Conservation (phyloP, 73 alveolate genomes). For the Stentor coeruleus region DNA sequence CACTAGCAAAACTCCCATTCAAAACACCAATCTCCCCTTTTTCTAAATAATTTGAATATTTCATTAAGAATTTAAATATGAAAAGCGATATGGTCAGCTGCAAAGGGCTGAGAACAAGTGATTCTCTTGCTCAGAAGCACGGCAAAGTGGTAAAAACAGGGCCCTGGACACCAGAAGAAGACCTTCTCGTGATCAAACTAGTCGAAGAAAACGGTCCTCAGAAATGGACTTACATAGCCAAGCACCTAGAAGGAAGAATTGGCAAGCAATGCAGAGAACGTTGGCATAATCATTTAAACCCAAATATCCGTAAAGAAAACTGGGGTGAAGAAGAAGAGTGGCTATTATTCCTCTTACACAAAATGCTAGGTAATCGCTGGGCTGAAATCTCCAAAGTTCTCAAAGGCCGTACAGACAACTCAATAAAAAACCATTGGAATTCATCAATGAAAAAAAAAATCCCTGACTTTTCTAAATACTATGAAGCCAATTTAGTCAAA, state of each 20-base stretch:
- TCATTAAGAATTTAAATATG: no score
- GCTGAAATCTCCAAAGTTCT: slow-evolving; percentile 89
- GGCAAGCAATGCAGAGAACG: slow-evolving; percentile 99
- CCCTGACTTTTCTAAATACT: slow-evolving; percentile 5
- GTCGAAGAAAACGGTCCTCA: slow-evolving; percentile 96
- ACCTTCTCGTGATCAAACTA: slow-evolving; percentile 76
- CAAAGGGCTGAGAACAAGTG: no score
- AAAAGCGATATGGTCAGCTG: no score
- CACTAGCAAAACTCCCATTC: no score
- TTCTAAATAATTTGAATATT: no score
- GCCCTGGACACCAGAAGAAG: slow-evolving; percentile 98
- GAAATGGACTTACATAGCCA: slow-evolving; percentile 94
- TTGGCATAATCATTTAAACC: slow-evolving; percentile 98
- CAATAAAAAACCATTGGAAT: slow-evolving; percentile 34
- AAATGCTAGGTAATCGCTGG: slow-evolving; percentile 88
- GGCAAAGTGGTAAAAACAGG: slow-evolving; percentile 26
- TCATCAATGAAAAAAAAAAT: slow-evolving; percentile 27
- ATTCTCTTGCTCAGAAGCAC: no score
- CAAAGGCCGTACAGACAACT: slow-evolving; percentile 89
- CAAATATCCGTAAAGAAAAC: slow-evolving; percentile 87
- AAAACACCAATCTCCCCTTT: no score
- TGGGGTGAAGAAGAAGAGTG: slow-evolving; percentile 98
- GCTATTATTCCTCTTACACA: slow-evolving; percentile 87
- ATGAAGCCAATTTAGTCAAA: not conserved
- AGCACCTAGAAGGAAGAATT: slow-evolving; percentile 92